These are phyloP conservation scores for Xylariaceae sp. DNA, from an alignment of 2,329 filamentous ascomycete genomes.

Conservation along the genomic window DNA sequence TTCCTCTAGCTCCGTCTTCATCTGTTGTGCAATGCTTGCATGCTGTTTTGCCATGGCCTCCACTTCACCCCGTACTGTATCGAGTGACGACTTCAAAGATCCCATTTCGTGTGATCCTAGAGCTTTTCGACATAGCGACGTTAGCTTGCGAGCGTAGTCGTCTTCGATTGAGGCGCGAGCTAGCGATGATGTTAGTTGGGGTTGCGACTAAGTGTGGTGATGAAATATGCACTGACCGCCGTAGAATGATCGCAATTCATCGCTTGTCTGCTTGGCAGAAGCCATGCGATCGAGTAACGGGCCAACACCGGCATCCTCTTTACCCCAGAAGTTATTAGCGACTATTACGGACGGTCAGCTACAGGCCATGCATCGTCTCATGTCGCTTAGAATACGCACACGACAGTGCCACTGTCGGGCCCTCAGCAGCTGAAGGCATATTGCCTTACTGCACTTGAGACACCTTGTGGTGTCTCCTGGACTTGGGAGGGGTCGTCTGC, in stretches of 20 bases:
- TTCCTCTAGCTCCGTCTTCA: slow-evolving; percentile 95
- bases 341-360: slow-evolving; percentile 49
- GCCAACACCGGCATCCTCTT: slow-evolving; percentile 91
- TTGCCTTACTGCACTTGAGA: slow-evolving; percentile 2
- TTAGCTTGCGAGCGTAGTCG: slow-evolving; percentile 86
- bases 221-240: slow-evolving; percentile 48
- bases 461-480: too few species aligned
- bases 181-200: slow-evolving; percentile 31
- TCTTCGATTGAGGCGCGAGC: slow-evolving; percentile 93
- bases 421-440: slow-evolving; percentile 20
- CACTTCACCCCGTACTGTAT: slow-evolving; percentile 82
- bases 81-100: slow-evolving; percentile 76
- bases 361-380: not conserved
- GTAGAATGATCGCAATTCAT: slow-evolving; percentile 92
- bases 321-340: slow-evolving; percentile 99
- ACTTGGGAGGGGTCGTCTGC: too few species aligned
- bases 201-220: not conserved
- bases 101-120: slow-evolving; percentile 85
- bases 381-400: slow-evolving; percentile 17
- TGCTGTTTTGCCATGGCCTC: slow-evolving; percentile 95
- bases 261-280: slow-evolving; percentile 87
- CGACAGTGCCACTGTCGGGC: slow-evolving; percentile 27
- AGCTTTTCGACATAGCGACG: slow-evolving; percentile 80
- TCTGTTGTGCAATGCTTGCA: slow-evolving; percentile 82
- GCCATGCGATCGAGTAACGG: slow-evolving; percentile 94